Conservation (phyloP, 805 yeast genomes). For the Huiozyma sinensis region DNA sequence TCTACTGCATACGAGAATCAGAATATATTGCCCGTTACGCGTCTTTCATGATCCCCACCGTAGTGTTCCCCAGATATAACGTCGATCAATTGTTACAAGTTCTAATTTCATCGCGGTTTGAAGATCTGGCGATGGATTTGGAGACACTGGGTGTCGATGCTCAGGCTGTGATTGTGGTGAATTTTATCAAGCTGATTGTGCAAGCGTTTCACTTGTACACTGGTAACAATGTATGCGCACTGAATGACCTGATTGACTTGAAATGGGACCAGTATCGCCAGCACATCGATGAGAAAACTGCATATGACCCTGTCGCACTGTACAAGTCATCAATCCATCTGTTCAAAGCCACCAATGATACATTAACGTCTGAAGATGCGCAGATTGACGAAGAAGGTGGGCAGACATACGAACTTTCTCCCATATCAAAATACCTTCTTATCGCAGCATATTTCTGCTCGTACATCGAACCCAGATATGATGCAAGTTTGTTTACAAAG, state of each 20-base stretch:
- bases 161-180: conserved; percentile 3
- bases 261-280: conserved; percentile 22
- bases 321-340: conserved; percentile 25
- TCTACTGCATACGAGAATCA: conserved; percentile 17
- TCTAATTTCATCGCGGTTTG: conserved; percentile 9
- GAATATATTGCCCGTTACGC: conserved; percentile 20
- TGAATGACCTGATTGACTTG: conserved; percentile 21
- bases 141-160: not conserved
- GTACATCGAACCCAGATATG: conserved; percentile 57
- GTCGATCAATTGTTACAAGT: conserved; percentile 16
- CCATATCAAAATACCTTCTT: conserved; percentile 56
- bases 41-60: conserved; percentile 18
- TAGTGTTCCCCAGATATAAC: conserved; percentile 24
- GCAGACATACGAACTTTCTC: conserved; percentile 39
- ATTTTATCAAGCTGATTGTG: conserved; percentile 21
- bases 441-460: conserved; percentile 81
- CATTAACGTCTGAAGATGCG: conserved; percentile 10
- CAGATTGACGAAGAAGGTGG: conserved; percentile 7
- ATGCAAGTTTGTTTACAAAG: conserved; percentile 58
- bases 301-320: conserved; percentile 17
- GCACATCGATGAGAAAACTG: conserved; percentile 11
- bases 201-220: conserved; percentile 27
- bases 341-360: conserved; percentile 27
- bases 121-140: conserved; percentile 6
- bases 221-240: conserved; percentile 21